phyloP scores from a whole-genome alignment of 2,329 filamentous ascomycete genomes.

The Phymatotrichopsis omnivora region DNA sequence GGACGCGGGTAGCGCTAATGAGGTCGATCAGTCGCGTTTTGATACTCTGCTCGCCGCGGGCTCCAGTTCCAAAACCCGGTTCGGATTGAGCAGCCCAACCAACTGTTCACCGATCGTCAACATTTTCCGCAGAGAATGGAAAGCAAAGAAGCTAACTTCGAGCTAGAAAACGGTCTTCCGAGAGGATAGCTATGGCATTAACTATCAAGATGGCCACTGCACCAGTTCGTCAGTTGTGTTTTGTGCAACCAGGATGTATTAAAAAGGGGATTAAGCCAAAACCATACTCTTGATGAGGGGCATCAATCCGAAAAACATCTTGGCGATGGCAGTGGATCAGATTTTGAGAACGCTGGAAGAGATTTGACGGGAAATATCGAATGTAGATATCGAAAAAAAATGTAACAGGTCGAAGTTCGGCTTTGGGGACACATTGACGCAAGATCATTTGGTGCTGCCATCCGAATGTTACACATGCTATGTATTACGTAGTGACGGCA shows the following conservation, averaged over 20 bases:
- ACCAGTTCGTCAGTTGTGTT: conserved; percentile 10
- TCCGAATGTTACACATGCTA: no score
- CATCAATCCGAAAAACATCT: conserved; percentile 27
- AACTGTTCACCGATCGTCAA: conserved; percentile 45
- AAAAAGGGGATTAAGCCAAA: neutral
- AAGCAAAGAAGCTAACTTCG: conserved; percentile 48
- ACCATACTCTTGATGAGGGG: conserved; percentile 25
- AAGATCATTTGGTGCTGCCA: no score
- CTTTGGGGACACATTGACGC: no score
- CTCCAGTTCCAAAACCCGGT: conserved; percentile 41
- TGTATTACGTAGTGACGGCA: no score
- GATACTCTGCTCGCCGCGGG: conserved; percentile 61
- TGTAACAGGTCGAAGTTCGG: no score
- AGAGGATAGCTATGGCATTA: conserved; percentile 88
- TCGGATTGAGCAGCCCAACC: conserved; percentile 55
- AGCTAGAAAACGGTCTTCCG: conserved; percentile 41
- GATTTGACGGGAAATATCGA: no score
- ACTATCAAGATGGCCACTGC: conserved; percentile 74
- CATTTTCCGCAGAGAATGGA: no score
- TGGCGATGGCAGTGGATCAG: no score
- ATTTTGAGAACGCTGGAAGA: no score
- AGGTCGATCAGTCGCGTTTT: conserved; percentile 82
- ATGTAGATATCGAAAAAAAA: no score
- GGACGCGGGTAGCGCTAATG: conserved; percentile 77
- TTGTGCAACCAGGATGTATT: neutral